Conservation (phyloP, 306 rosid genomes). For the Casuarina glauca region DNA sequence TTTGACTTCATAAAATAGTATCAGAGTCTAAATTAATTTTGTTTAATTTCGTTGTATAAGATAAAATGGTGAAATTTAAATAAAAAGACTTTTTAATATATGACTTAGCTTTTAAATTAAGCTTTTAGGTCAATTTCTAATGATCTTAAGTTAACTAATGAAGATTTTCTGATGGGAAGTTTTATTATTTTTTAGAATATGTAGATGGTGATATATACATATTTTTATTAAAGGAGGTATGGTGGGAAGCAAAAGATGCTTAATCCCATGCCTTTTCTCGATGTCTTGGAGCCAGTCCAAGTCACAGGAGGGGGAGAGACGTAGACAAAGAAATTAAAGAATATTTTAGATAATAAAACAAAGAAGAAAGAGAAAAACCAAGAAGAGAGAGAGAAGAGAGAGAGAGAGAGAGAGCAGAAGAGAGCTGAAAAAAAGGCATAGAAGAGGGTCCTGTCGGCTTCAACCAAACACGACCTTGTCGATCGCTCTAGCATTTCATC, state of each 20-base stretch:
- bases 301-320: neutral
- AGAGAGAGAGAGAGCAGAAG: neutral
- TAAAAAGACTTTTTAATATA: no score
- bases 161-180: no score
- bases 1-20: no score
- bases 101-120: no score
- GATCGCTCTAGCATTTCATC: conserved; percentile 18
- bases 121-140: no score
- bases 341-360: neutral
- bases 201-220: no score
- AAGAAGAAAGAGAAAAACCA: neutral
- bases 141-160: no score
- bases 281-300: neutral
- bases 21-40: no score
- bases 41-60: no score
- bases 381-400: neutral
- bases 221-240: no score
- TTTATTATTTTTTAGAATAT: no score
- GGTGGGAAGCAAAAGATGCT: neutral
- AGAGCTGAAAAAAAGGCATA: conserved; percentile 28
- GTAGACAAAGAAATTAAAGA: neutral
- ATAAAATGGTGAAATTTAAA: no score
- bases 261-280: neutral
- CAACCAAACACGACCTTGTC: conserved; percentile 87
- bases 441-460: conserved; percentile 80